phyloP scores from a whole-genome alignment of 768 basidiomycete genomes.

The Leccinum fibrillosum region DNA sequence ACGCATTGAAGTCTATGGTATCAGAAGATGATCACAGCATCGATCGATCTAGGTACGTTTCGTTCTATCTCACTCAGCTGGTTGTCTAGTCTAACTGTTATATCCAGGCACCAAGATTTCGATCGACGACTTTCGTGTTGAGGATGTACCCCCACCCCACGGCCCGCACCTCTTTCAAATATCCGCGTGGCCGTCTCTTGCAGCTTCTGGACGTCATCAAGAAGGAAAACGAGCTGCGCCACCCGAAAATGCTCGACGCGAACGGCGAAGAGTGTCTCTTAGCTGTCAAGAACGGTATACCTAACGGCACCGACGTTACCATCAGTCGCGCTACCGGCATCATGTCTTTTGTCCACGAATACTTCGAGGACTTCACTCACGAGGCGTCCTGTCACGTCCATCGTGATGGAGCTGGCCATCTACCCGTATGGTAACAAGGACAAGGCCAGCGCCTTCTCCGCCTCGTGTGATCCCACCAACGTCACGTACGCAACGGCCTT shows the following conservation, averaged over 20 bases:
- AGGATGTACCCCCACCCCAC: not conserved
- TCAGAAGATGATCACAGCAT: not conserved
- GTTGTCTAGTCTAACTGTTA: not conserved
- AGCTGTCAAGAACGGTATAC: not conserved
- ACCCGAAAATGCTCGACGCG: not conserved
- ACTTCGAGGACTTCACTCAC: not conserved
- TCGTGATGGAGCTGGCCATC: not conserved
- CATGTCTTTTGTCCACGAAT: not conserved
- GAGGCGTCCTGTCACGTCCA: not conserved
- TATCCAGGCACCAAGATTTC: not conserved
- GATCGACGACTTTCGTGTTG: not conserved
- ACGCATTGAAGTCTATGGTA: not conserved
- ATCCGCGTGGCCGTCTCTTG: not conserved
- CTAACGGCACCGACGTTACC: not conserved
- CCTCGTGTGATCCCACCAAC: not conserved
- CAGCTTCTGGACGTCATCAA: not conserved
- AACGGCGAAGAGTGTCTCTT: not conserved
- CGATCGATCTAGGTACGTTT: not conserved
- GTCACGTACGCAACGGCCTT: too few relatives aligned
- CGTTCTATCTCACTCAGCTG: not conserved
- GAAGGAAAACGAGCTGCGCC: not conserved
- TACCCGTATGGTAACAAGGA: not conserved
- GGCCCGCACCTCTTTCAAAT: not conserved
- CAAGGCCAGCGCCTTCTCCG: not conserved
- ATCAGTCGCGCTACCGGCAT: not conserved